Conservation (phyloP, 1,284 basidiomycete species). For the Ganoderma lingzhi region DNA sequence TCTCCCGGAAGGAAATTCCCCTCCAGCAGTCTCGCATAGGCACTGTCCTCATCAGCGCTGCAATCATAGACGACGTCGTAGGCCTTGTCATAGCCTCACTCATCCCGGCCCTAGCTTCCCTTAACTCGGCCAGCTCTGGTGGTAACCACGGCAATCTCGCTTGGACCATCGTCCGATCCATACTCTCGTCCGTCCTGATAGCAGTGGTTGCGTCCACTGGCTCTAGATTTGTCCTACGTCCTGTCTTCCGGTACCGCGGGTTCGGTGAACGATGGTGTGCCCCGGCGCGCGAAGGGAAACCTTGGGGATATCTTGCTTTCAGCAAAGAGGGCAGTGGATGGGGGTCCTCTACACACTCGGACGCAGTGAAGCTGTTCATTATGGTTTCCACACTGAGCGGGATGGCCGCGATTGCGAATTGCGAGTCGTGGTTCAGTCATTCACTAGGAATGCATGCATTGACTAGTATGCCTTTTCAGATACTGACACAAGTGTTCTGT, state of each 20-base stretch:
- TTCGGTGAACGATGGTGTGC: conserved; percentile 39
- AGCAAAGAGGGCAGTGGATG: conserved; percentile 21
- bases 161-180: conserved; percentile 50
- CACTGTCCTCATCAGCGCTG: conserved; percentile 57
- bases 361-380: conserved; percentile 34
- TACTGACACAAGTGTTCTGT: conserved; percentile 39
- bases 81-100: conserved; percentile 60
- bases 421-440: conserved; percentile 20
- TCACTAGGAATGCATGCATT: background rate
- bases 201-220: conserved; percentile 41
- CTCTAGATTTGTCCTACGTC: conserved; percentile 38
- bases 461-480: conserved; percentile 23
- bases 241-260: conserved; percentile 36
- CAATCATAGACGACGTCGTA: conserved; percentile 62
- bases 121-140: conserved; percentile 17
- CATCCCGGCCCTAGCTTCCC: conserved; percentile 45
- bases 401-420: conserved; percentile 37
- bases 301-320: conserved; percentile 29
- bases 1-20: conserved; percentile 24
- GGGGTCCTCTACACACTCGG: conserved; percentile 36
- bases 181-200: conserved; percentile 48
- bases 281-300: conserved; percentile 27
- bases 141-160: conserved; percentile 25
- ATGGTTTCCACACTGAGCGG: conserved; percentile 36
- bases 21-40: conserved; percentile 55